Percentiles rank a stretch among this genome's conserved stretches.
Conservation (phyloP, 2,329 filamentous ascomycete species). For the Pseudogymnoascus sp. region DNA sequence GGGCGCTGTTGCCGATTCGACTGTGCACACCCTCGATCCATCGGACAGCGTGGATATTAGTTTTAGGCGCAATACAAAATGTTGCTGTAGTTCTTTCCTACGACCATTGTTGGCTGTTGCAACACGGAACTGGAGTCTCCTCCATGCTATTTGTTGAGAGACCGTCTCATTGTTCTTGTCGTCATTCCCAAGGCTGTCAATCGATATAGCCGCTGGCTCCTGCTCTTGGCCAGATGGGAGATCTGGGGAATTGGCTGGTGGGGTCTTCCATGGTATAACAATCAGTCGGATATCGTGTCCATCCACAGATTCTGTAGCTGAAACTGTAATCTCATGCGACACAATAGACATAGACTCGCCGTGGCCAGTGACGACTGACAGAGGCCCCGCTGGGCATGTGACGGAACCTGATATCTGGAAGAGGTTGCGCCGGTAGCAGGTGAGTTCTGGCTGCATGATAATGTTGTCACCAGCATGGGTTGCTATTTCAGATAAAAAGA, state of each 20-base stretch:
- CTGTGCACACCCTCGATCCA: slow-evolving; percentile 72
- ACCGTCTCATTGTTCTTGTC: slow-evolving; percentile 61
- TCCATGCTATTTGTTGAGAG: slow-evolving; percentile 90
- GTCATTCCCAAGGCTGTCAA: slow-evolving; percentile 40
- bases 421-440: slow-evolving; percentile 89
- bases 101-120: slow-evolving; percentile 95
- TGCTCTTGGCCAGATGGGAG: slow-evolving; percentile 63
- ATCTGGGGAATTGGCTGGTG: slow-evolving; percentile 69
- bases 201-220: slow-evolving; percentile 75
- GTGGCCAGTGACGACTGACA: slow-evolving; percentile 75
- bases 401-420: slow-evolving; percentile 93
- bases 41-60: slow-evolving; percentile 77
- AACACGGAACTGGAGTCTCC: slow-evolving; percentile 84
- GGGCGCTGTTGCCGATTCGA: slow-evolving; percentile 78
- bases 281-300: slow-evolving; percentile 88
- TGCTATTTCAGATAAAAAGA: slow-evolving; percentile 65
- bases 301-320: slow-evolving; percentile 90
- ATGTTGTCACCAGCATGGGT: slow-evolving; percentile 45
- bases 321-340: slow-evolving; percentile 79
- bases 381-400: slow-evolving; percentile 67
- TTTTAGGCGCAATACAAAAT: slow-evolving; percentile 86
- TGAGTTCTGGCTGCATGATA: slow-evolving; percentile 68
- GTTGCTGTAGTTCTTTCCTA: slow-evolving; percentile 89
- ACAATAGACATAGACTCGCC: slow-evolving; percentile 78
- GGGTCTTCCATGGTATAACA: slow-evolving; percentile 96